These are phyloP conservation scores for Populus tomentosa DNA, from an alignment of 441 rosid genomes.

Conservation along the genomic window DNA sequence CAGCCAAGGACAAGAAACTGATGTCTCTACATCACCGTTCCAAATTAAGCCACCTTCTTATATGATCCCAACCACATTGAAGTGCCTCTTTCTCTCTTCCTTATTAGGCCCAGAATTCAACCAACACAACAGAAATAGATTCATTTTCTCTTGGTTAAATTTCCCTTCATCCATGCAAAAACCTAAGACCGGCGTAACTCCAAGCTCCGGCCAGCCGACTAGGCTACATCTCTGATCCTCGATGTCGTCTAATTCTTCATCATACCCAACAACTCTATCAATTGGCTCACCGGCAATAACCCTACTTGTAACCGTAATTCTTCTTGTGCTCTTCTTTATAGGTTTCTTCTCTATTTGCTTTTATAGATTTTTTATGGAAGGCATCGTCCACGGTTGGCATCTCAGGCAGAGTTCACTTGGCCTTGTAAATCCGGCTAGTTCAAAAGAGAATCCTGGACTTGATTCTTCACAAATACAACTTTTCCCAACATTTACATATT, in stretches of 20 bases:
- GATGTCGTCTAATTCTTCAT: constrained; percentile 27
- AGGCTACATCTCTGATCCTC: constrained; percentile 11
- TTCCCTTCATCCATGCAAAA: constrained; percentile 29
- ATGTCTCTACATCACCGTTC: constrained; percentile 26
- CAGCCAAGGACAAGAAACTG: constrained; percentile 22
- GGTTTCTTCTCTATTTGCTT: constrained; percentile 58
- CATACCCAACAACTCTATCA: constrained; percentile 7
- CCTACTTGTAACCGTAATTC: constrained; percentile 42
- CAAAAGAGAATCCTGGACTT: constrained; percentile 40
- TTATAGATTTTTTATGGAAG: constrained; percentile 51
- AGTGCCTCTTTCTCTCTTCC: constrained; percentile 13
- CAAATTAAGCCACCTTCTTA: constrained; percentile 23
- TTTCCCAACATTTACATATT: constrained; percentile 62
- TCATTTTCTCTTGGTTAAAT: neutral
- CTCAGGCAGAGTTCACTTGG: constrained; percentile 29
- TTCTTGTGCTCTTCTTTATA: constrained; percentile 54
- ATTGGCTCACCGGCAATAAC: constrained; percentile 39
- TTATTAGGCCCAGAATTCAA: neutral
- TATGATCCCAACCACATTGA: constrained; percentile 5
- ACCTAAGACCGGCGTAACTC: constrained; percentile 32
- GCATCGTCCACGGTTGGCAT: constrained; percentile 36
- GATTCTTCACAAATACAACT: constrained; percentile 51
- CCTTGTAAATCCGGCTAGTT: constrained; percentile 7
- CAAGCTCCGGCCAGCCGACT: constrained; percentile 43
- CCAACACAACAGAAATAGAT: neutral